Conservation (phyloP, 2,329 filamentous ascomycete species). For the Trichoderma sp. region DNA sequence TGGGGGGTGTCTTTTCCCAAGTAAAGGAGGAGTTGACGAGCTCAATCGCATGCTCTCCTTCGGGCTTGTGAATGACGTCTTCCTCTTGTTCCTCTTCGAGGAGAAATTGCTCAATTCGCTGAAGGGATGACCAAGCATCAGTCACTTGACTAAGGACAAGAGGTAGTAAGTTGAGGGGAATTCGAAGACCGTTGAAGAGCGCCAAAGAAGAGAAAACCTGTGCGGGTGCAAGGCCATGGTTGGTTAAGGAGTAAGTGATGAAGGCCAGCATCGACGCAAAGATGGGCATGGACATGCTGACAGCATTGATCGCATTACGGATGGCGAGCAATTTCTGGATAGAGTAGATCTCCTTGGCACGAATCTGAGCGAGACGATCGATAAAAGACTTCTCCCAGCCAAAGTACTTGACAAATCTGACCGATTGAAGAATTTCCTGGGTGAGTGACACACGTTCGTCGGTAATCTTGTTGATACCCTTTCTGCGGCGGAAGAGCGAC, state of each 20-base stretch:
- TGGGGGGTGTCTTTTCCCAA: slow-evolving; percentile 73
- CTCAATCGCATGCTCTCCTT: slow-evolving; percentile 70
- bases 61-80: slow-evolving; percentile 59
- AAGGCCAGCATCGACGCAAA: slow-evolving; percentile 96
- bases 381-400: slow-evolving; percentile 93
- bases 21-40: slow-evolving; percentile 78
- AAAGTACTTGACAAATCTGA: slow-evolving; percentile 95
- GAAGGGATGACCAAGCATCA: slow-evolving; percentile 83
- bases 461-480: slow-evolving; percentile 87
- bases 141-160: slow-evolving; percentile 86
- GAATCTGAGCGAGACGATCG: slow-evolving; percentile 72
- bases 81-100: slow-evolving; percentile 83
- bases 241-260: slow-evolving; percentile 73
- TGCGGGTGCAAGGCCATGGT: slow-evolving; percentile 72
- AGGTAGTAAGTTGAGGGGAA: slow-evolving; percentile 88
- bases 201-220: slow-evolving; percentile 90
- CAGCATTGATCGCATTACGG: slow-evolving; percentile 80
- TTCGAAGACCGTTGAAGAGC: slow-evolving; percentile 86
- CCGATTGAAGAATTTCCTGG: slow-evolving; percentile 87
- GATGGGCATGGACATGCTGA: slow-evolving; percentile 84
- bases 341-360: slow-evolving; percentile 75
- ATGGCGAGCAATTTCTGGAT: slow-evolving; percentile 84
- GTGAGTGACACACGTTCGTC: slow-evolving; percentile 90
- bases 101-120: slow-evolving; percentile 86
- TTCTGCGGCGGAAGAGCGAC: slow-evolving; percentile 73